Conservation (phyloP, 257 asterid genomes). For the Prunella vulgaris region DNA sequence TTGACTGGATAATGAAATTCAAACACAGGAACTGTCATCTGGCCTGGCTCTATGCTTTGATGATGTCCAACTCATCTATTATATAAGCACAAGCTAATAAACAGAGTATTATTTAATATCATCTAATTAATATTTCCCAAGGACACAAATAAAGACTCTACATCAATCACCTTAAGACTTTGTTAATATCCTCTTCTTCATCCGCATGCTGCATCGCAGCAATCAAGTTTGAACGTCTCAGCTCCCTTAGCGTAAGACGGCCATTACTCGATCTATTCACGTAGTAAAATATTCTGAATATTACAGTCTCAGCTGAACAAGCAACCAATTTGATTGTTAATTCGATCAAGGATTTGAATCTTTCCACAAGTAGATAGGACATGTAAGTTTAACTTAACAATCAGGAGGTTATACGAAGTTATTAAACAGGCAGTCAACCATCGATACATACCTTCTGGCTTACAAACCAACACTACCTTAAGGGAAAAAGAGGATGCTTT, state of each 20-base stretch:
- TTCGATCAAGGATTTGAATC: constrained; percentile 17
- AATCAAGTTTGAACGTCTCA: constrained; percentile 82
- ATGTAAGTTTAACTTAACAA: constrained; percentile 16
- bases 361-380: constrained; percentile 19
- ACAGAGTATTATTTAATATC: background rate
- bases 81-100: background rate
- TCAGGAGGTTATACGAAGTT: constrained; percentile 17
- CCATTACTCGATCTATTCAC: constrained; percentile 95
- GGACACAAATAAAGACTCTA: background rate
- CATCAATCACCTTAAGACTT: constrained; percentile 75
- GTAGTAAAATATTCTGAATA: constrained; percentile 95
- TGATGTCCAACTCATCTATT: background rate
- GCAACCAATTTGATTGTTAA: constrained; percentile 43
- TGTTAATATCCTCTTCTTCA: constrained; percentile 98
- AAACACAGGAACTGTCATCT: background rate
- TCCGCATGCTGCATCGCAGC: constrained; percentile 98
- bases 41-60: background rate
- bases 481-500: constrained; percentile 8
- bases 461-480: constrained; percentile 19
- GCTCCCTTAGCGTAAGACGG: constrained; percentile 90
- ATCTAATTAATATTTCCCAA: background rate
- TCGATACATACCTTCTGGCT: constrained; percentile 16
- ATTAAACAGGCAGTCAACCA: constrained; percentile 23
- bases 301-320: constrained; percentile 96
- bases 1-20: background rate